Percentiles rank a stretch among this genome's conserved stretches.
Evolutionary conservation across 106 monocot genomes (phyloP).

Genomic region (Hemerocallis citrina): DNA sequence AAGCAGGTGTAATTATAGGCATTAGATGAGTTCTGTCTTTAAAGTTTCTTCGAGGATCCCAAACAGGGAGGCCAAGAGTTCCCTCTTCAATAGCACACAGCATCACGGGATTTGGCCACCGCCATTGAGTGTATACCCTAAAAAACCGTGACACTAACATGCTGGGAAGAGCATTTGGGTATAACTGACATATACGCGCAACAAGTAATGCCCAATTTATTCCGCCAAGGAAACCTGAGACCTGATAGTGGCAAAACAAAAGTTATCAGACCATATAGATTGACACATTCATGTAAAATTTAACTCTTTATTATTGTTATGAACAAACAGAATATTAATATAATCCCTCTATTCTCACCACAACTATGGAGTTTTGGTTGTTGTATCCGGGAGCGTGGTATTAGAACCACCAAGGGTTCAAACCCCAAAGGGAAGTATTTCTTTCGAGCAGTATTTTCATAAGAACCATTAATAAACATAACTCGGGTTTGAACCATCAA

Average conservation of each 20-base stretch:
- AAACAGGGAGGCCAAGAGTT: conserved; percentile 65
- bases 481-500: too few species aligned
- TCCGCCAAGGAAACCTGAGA: conserved; percentile 95
- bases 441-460: too few species aligned
- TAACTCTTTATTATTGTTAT: too few species aligned
- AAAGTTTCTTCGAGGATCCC: conserved; percentile 91
- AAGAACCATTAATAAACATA: too few species aligned
- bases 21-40: conserved; percentile 79
- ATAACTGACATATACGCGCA: conserved; percentile 91
- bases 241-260: conserved; percentile 34
- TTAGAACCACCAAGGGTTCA: too few species aligned
- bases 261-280: too few species aligned
- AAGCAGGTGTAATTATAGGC: conserved; percentile 99
- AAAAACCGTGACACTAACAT: conserved; percentile 95
- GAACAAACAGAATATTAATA: too few species aligned
- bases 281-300: neutral
- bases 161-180: conserved; percentile 89
- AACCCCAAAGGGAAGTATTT: too few species aligned
- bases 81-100: conserved; percentile 90
- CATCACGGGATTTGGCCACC: conserved; percentile 99
- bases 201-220: conserved; percentile 99
- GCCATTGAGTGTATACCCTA: conserved; percentile 84
- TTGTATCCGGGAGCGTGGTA: too few species aligned
- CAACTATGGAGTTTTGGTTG: too few species aligned
- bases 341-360: too few species aligned